A percentile compares a stretch with the other conserved stretches of the same genome.
phyloP scores from a whole-genome alignment of 257 asterid species.

The Salvia miltiorrhiza region DNA sequence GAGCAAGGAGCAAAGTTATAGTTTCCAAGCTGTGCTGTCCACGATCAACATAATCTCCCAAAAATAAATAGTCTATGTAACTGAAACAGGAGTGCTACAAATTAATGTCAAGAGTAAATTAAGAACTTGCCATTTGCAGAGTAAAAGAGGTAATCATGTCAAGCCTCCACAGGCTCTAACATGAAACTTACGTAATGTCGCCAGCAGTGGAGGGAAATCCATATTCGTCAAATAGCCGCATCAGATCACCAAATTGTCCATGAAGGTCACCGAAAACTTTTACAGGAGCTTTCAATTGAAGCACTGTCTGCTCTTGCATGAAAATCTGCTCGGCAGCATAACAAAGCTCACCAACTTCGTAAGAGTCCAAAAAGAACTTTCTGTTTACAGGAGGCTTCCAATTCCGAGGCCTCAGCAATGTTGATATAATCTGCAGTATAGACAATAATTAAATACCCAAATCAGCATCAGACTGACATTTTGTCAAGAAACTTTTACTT shows the following conservation, averaged over 20 bases:
- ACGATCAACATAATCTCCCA: conserved; percentile 99
- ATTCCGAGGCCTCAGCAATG: conserved; percentile 88
- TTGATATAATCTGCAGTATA: conserved; percentile 71
- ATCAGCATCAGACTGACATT: conserved; percentile 9
- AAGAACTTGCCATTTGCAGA: conserved; percentile 1
- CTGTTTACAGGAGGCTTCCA: conserved; percentile 94
- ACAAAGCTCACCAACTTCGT: conserved; percentile 98
- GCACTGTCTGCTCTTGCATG: conserved; percentile 96
- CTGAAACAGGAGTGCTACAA: conserved; percentile 48
- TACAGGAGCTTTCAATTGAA: conserved; percentile 95
- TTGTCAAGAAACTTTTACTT: not conserved
- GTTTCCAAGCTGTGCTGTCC: conserved; percentile 99
- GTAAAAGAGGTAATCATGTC: not conserved
- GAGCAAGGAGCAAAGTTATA: conserved; percentile 93
- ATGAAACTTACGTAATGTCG: conserved; percentile 80
- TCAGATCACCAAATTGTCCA: conserved; percentile 97
- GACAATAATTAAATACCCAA: conserved; percentile 11
- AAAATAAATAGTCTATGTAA: conserved; percentile 90
- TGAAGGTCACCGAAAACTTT: conserved; percentile 99
- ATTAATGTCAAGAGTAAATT: conserved; percentile 1
- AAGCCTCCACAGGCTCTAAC: conserved; percentile 14
- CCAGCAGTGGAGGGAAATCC: conserved; percentile 99
- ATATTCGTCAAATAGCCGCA: conserved; percentile 98
- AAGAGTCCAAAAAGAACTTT: conserved; percentile 91
- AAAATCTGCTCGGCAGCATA: conserved; percentile 98